Percentiles rank a stretch among this genome's conserved stretches.
These are phyloP conservation scores for Delonix regia DNA, from an alignment of 306 rosid genomes.

Conservation along the genomic window DNA sequence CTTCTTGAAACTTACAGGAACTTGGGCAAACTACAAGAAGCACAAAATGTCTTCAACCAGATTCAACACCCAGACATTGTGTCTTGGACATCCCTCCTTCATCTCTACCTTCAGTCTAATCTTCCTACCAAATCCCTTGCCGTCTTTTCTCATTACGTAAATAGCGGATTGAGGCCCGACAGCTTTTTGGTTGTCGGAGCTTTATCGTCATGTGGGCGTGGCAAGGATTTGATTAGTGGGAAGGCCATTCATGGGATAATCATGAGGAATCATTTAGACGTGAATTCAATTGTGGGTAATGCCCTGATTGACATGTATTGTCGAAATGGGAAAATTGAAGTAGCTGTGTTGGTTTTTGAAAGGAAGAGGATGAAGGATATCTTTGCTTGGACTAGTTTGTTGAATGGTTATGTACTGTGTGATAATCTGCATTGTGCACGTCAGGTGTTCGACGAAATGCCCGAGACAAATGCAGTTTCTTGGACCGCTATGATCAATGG, in stretches of 20 bases:
- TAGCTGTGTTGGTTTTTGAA: slow-evolving; percentile 22
- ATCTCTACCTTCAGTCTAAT: slow-evolving; percentile 31
- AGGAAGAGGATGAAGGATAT: slow-evolving; percentile 32
- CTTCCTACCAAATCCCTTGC: slow-evolving; percentile 30
- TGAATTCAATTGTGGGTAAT: slow-evolving; percentile 31
- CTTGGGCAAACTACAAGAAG: slow-evolving; percentile 25
- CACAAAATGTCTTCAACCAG: slow-evolving; percentile 9
- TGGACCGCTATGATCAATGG: slow-evolving; percentile 39
- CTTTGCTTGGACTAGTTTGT: slow-evolving; percentile 31
- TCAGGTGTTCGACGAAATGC: slow-evolving; percentile 35
- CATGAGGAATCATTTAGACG: slow-evolving; percentile 29
- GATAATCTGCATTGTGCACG: slow-evolving; percentile 15
- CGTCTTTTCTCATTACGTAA: slow-evolving; percentile 5
- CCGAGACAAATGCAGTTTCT: slow-evolving; percentile 32
- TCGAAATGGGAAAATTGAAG: slow-evolving; percentile 27
- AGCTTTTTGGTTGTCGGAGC: slow-evolving; percentile 31
- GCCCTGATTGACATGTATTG: slow-evolving; percentile 39
- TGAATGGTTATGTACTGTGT: background rate
- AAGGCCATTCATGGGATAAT: slow-evolving; percentile 35
- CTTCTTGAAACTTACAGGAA: slow-evolving; percentile 38
- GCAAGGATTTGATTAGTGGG: slow-evolving; percentile 29
- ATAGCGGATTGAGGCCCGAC: slow-evolving; percentile 25
- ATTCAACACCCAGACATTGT: slow-evolving; percentile 34
- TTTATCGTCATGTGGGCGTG: slow-evolving; percentile 34
- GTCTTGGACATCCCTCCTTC: slow-evolving; percentile 36